Percentiles rank a stretch among this genome's conserved stretches.
phyloP scores from a whole-genome alignment of 2,329 filamentous ascomycete species.

The Sporothrix curviconia region DNA sequence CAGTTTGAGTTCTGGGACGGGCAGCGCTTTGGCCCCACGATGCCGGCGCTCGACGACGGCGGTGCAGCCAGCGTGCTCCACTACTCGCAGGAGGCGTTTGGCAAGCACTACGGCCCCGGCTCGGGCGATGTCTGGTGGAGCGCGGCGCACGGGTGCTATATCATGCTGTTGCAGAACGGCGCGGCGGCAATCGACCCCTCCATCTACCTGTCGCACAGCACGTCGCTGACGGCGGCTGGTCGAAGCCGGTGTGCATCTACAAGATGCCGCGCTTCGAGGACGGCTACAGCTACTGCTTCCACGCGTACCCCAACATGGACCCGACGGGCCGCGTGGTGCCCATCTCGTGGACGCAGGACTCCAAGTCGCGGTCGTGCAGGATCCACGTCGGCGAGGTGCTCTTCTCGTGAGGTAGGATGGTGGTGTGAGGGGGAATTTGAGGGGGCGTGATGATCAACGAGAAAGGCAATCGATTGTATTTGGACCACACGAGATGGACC shows the following conservation, averaged over 20 bases:
- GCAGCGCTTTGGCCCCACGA: not conserved
- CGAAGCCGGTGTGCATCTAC: constrained; percentile 10
- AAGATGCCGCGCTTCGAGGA: constrained; percentile 14
- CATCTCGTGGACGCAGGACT: constrained; percentile 18
- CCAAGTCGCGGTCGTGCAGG: constrained; percentile 16
- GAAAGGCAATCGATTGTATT: not conserved
- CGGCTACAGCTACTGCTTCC: constrained; percentile 19
- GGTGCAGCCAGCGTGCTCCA: constrained; percentile 17
- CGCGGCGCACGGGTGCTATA: constrained; percentile 12
- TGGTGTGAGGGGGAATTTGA: too few species aligned
- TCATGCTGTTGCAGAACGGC: constrained; percentile 19
- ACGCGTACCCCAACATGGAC: constrained; percentile 19
- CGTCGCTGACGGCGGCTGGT: constrained; percentile 17
- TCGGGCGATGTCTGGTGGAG: constrained; percentile 20
- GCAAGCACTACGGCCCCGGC: constrained; percentile 19
- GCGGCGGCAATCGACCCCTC: constrained; percentile 17
- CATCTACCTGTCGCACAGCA: constrained; percentile 17
- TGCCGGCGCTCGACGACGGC: constrained; percentile 15
- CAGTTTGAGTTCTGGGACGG: constrained; percentile 20
- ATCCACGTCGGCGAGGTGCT: constrained; percentile 17
- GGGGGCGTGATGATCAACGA: not conserved
- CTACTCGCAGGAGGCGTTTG: constrained; percentile 16
- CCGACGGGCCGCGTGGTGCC: constrained; percentile 13
- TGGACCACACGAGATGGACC: too few species aligned
- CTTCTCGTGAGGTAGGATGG: constrained; percentile 15